phyloP scores from a whole-genome alignment of 2,329 filamentous ascomycete species.

The Sordariomycetes sp. region DNA sequence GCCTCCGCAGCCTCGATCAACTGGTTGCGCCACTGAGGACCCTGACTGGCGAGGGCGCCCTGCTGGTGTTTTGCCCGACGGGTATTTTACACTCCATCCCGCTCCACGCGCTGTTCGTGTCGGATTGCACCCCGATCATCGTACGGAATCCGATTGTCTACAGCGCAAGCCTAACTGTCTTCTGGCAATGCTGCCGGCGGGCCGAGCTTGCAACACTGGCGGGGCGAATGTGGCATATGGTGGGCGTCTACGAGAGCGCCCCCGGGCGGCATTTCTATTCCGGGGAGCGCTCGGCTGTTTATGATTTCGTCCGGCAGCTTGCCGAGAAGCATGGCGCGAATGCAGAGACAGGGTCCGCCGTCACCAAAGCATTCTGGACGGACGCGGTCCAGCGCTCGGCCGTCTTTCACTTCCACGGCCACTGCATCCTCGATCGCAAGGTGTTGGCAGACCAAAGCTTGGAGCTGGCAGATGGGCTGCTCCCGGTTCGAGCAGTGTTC shows the following conservation, averaged over 20 bases:
- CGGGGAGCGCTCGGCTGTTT: background rate
- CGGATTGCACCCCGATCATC: background rate
- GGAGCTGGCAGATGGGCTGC: background rate
- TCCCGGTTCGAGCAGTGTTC: conserved; percentile 1
- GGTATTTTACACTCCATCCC: conserved; percentile 4
- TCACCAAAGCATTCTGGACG: background rate
- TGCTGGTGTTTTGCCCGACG: conserved; percentile 4
- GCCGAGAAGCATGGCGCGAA: background rate
- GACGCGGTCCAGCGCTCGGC: background rate
- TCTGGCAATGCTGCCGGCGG: conserved; percentile 4
- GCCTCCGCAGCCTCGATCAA: conserved; percentile 2
- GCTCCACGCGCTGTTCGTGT: conserved; percentile 4
- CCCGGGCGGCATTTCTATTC: background rate
- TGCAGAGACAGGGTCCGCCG: background rate
- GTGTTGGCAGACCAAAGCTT: background rate
- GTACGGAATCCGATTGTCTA: conserved; percentile 4
- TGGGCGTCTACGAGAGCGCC: background rate
- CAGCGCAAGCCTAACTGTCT: conserved; percentile 2
- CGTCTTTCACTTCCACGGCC: conserved; percentile 3
- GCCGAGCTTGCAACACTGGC: background rate
- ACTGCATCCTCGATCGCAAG: conserved; percentile 1
- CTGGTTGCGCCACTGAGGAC: conserved; percentile 2
- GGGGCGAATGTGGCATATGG: too few relatives aligned
- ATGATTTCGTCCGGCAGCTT: background rate
- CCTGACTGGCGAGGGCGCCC: background rate